A percentile compares a stretch with the other conserved stretches of the same genome.
These are phyloP conservation scores for Colletotrichum higginsianum DNA, from an alignment of 2,329 filamentous ascomycete genomes.

Conservation along the genomic window DNA sequence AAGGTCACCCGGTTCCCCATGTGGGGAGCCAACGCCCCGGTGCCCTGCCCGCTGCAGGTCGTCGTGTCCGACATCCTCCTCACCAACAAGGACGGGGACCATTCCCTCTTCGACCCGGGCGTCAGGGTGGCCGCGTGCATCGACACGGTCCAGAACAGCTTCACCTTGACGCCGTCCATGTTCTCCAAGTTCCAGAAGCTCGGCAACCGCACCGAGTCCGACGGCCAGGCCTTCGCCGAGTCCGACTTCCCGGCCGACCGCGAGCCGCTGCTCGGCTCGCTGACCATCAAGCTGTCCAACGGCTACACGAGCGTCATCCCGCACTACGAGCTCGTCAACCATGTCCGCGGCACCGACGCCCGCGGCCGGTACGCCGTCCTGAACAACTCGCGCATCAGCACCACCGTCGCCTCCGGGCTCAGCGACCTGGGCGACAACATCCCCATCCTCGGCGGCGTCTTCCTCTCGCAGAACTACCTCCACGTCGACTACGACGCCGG, in stretches of 20 bases:
- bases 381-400: slow-evolving; percentile 37
- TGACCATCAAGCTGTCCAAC: slow-evolving; percentile 42
- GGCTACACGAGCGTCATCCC: slow-evolving; percentile 43
- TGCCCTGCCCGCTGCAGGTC: slow-evolving; percentile 42
- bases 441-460: slow-evolving; percentile 41
- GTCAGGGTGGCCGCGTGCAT: slow-evolving; percentile 41
- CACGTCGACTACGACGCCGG: slow-evolving; percentile 38
- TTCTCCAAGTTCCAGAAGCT: slow-evolving; percentile 31
- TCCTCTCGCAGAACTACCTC: slow-evolving; percentile 43
- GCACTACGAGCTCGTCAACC: slow-evolving; percentile 41
- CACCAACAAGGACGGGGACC: slow-evolving; percentile 41
- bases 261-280: slow-evolving; percentile 36
- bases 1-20: slow-evolving; percentile 35
- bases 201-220: slow-evolving; percentile 22
- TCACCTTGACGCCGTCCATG: slow-evolving; percentile 41
- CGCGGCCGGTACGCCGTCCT: slow-evolving; percentile 38
- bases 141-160: slow-evolving; percentile 43
- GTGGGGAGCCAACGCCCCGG: slow-evolving; percentile 35
- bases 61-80: slow-evolving; percentile 41
- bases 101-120: slow-evolving; percentile 40
- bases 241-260: slow-evolving; percentile 24
- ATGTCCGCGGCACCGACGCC: slow-evolving; percentile 40
- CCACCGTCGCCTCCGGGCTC: slow-evolving; percentile 31
- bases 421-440: slow-evolving; percentile 42
- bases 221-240: slow-evolving; percentile 7